A percentile compares a stretch with the other conserved stretches of the same genome.
Conservation (phyloP, 202 grass and related monocot species). For the Alloteropsis angusta region DNA sequence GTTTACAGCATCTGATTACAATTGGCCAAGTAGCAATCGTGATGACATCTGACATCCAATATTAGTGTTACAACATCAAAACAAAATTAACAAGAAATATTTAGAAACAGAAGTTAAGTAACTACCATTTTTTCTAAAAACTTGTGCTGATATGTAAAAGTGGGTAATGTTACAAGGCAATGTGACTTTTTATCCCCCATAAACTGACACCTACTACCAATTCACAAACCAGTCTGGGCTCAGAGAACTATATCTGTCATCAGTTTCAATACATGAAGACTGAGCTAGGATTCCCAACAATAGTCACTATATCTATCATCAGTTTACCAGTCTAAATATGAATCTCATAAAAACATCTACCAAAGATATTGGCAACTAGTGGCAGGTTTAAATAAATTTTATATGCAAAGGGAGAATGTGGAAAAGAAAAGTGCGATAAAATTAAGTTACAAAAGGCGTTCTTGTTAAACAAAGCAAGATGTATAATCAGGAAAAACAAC, state of each 20-base stretch:
- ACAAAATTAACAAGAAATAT: not conserved
- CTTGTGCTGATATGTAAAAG: too few relatives aligned
- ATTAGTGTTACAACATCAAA: not conserved
- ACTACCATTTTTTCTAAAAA: too few relatives aligned
- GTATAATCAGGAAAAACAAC: not conserved
- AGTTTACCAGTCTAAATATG: not conserved
- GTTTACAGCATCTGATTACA: not conserved
- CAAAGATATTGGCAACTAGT: not conserved
- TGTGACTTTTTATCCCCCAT: not conserved
- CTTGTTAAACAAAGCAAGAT: conserved; percentile 7
- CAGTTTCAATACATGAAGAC: not conserved
- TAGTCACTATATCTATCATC: too few relatives aligned
- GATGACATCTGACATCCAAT: not conserved
- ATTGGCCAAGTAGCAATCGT: not conserved
- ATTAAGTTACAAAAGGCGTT: not conserved
- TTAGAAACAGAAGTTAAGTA: too few relatives aligned
- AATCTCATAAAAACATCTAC: not conserved
- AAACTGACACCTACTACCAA: not conserved
- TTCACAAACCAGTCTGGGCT: not conserved
- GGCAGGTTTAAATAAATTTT: too few relatives aligned
- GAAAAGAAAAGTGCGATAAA: too few relatives aligned
- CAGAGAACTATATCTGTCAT: not conserved
- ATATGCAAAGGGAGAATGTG: too few relatives aligned
- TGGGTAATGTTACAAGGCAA: too few relatives aligned
- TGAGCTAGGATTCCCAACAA: not conserved